Evolutionary conservation across 78 protist genomes (phyloP), one percentile per base, ranked within the genome.

Genomic region (Mantamonas sphyraenae): DNA sequence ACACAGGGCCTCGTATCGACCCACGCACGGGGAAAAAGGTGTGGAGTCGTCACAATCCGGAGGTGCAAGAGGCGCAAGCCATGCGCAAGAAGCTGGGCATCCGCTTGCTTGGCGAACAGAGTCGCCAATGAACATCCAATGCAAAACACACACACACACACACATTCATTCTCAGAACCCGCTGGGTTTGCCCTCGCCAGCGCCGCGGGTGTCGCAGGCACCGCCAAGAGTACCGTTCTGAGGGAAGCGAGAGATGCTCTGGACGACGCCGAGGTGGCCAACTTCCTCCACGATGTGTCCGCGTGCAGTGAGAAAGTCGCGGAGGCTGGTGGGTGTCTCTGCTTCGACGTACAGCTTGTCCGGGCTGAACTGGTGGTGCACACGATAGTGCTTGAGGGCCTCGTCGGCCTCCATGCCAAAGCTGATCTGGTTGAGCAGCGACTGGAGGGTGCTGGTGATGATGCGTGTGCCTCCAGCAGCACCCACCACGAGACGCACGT

Each of bases 401-500:
- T 38, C 63, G 58, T 9, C 38, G 4, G 56, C 24, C 47, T 12
- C n/a, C 37, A 24, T 9, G 43, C n/a, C 50, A 1, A 1, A 30
- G 17, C 1, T 4, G 3, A 76, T n/a, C n/a, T 14, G 3, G 17
- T 19, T 10, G 37, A 53, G 47, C 38, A 64, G 12, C 2, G 35
- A 37, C 4, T 53, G 71, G 17, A 14, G n/a, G 39, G 57, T 43
- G 9, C 67, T 1, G 17, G 80, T 53, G 38, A 57, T 50, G 55
- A 76, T 76, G 26, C 28, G 30, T 19, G 73, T 38, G 37, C 80
- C 80, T 34, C 80, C 80, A 26, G 73, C 30, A 28, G 74, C 72
- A 33, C 80, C 80, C 8, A 53, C 56, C n/a, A 65, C 80, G 22
- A 26, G 20, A 37, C 3, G 10, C 5, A 64, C 43, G 31, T 19